Conservation (phyloP, 176 grass and related monocot species). For the Eragrostis nindensis region DNA sequence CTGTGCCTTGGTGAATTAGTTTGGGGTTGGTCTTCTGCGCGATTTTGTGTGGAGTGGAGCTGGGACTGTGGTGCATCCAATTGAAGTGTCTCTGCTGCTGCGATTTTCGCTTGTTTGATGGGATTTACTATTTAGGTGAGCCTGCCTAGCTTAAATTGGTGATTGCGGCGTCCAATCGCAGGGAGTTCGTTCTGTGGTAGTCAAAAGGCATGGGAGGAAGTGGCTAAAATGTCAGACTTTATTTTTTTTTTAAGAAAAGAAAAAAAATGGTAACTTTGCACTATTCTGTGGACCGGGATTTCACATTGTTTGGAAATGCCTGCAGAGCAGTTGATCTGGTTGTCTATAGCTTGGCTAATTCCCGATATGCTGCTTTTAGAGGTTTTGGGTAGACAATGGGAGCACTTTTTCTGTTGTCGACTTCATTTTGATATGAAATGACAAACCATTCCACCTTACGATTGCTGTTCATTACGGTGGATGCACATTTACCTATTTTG, state of each 20-base stretch:
- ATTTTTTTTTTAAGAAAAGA: not conserved
- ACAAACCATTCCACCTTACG: too few species aligned
- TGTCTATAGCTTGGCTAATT: not conserved
- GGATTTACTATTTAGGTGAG: not conserved
- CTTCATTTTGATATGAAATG: not conserved
- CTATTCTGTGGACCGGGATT: not conserved
- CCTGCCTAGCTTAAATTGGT: not conserved
- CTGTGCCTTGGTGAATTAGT: not conserved
- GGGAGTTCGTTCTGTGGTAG: not conserved
- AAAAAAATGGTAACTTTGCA: not conserved
- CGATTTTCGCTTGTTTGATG: not conserved
- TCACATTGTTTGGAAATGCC: not conserved
- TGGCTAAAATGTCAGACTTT: not conserved
- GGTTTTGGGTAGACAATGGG: not conserved
- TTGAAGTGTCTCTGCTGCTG: not conserved
- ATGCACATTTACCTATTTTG: too few species aligned
- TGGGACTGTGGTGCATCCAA: not conserved
- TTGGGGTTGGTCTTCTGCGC: not conserved
- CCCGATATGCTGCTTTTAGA: not conserved
- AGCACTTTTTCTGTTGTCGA: too few species aligned
- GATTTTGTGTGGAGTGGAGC: not conserved
- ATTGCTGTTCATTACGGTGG: too few species aligned
- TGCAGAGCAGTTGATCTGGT: not conserved
- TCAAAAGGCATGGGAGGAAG: not conserved
- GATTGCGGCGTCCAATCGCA: too few species aligned